Evolutionary conservation across 2,329 filamentous ascomycete species (phyloP), one percentile per base, ranked within the genome.

Genomic region (Calcarisporium arbuscula): DNA sequence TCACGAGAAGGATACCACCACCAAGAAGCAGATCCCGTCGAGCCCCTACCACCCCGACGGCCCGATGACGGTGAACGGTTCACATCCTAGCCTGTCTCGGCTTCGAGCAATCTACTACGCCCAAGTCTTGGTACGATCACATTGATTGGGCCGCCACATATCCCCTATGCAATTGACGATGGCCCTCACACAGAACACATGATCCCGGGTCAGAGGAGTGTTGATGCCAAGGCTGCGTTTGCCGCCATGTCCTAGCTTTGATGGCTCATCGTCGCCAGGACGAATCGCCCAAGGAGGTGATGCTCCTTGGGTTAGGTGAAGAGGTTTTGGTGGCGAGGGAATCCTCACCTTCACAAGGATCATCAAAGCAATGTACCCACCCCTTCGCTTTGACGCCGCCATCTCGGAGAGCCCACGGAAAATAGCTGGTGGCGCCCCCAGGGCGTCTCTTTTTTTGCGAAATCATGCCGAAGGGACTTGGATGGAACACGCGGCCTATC

Each of bases 331-430:
- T 4, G 90, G 90, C 8, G 81, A 83, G 42, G 90, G 90, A 8
- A 96, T 96, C 90, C 55, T 54, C 19, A 41, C 53, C 30, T 77
- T 78, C 40, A 71, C 66, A 16, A 49, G 60, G 5, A 56, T 52
- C 0, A 39, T 62, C 1, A 40, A 48, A 11, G 35, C 50, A 6
- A 49, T 59, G 28, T 49, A 58, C 19, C 53, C 59, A 14, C 60
- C 52, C 12, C 54, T 57, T 5, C 41, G 46, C 3, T 68, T 78
- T 16, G 71, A 81, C 21, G 77, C 86, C 4, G 80, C 86, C 49
- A 83, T 92, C 50, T 96, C 52, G 90, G 92, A 26, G 92, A 98
- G 57, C 90, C 90, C 1, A 98, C 92, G 0, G 87, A 94, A 51
- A 76, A 81, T 46, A 86, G 58, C 80, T 96, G 15, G 88, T 81